phyloP scores from a whole-genome alignment of 2,329 filamentous ascomycete genomes.

The Hirsutella minnesotensis region DNA sequence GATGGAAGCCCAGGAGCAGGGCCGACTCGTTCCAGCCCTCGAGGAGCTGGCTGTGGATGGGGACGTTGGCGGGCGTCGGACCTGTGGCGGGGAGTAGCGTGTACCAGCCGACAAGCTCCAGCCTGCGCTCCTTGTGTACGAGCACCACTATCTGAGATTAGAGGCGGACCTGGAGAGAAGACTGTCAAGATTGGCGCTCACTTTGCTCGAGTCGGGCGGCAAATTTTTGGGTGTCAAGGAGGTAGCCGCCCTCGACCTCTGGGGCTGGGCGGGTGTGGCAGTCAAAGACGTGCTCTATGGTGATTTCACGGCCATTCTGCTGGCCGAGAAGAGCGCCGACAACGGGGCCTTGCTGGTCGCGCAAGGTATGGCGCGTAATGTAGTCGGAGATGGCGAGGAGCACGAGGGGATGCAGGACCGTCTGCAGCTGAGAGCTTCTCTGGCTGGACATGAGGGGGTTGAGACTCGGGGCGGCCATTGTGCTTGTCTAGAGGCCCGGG shows the following conservation, averaged over 20 bases:
- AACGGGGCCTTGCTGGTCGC: constrained; percentile 62
- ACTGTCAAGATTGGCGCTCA: constrained; percentile 20
- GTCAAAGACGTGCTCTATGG: constrained; percentile 87
- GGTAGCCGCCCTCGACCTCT: constrained; percentile 40
- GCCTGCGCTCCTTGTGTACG: constrained; percentile 72
- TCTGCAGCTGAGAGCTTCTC: constrained; percentile 62
- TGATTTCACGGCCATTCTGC: constrained; percentile 82
- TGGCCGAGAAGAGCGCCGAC: constrained; percentile 83
- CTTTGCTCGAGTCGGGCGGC: constrained; percentile 70
- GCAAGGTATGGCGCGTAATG: constrained; percentile 79
- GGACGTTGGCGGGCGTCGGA: constrained; percentile 55
- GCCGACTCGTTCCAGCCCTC: constrained; percentile 69
- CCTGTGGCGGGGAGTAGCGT: constrained; percentile 63
- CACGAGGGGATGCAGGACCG: constrained; percentile 83
- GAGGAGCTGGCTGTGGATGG: constrained; percentile 69
- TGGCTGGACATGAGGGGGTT: constrained; percentile 54
- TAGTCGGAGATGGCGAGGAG: constrained; percentile 95
- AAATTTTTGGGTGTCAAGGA: constrained; percentile 64
- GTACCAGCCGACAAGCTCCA: constrained; percentile 90
- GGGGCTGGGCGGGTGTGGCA: constrained; percentile 43
- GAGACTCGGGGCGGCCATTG: constrained; percentile 33
- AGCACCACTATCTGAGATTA: constrained; percentile 54
- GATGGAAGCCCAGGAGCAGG: constrained; percentile 81
- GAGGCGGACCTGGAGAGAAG: neutral
- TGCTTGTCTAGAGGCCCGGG: constrained; percentile 7